These are phyloP conservation scores for Datura wrightii DNA, from an alignment of 257 asterid species.

Conservation along the genomic window DNA sequence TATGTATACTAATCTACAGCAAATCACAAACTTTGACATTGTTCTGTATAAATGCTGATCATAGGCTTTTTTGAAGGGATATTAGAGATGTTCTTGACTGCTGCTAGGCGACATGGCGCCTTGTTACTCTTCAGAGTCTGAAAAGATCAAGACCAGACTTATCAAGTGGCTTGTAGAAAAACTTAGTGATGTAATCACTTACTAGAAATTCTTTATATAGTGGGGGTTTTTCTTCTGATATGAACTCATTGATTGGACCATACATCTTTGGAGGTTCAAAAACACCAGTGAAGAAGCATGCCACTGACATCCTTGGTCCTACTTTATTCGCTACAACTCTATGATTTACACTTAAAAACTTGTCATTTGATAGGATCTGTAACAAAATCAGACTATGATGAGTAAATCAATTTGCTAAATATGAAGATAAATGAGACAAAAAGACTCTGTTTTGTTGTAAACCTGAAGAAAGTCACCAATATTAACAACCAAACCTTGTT, in stretches of 20 bases:
- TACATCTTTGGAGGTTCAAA: slow-evolving; percentile 44
- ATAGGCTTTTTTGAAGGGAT: not conserved
- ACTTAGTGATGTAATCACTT: slow-evolving; percentile 47
- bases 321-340: slow-evolving; percentile 57
- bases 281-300: slow-evolving; percentile 59
- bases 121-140: slow-evolving; percentile 35
- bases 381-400: not conserved
- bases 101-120: not conserved
- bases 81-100: not conserved
- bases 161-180: slow-evolving; percentile 49
- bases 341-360: slow-evolving; percentile 66
- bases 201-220: slow-evolving; percentile 57
- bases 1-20: too few species aligned
- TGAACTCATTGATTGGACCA: slow-evolving; percentile 61
- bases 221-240: slow-evolving; percentile 42
- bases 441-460: not conserved
- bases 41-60: not conserved
- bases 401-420: not conserved
- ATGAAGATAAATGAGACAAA: not conserved
- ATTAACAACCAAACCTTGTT: slow-evolving; percentile 61
- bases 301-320: slow-evolving; percentile 75
- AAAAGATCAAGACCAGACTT: slow-evolving; percentile 62
- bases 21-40: not conserved
- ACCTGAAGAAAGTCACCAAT: slow-evolving; percentile 83
- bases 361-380: slow-evolving; percentile 67